A percentile compares a stretch with the other conserved stretches of the same genome.
phyloP scores from a whole-genome alignment of 331 rosid genomes.

The Cydonia oblonga region DNA sequence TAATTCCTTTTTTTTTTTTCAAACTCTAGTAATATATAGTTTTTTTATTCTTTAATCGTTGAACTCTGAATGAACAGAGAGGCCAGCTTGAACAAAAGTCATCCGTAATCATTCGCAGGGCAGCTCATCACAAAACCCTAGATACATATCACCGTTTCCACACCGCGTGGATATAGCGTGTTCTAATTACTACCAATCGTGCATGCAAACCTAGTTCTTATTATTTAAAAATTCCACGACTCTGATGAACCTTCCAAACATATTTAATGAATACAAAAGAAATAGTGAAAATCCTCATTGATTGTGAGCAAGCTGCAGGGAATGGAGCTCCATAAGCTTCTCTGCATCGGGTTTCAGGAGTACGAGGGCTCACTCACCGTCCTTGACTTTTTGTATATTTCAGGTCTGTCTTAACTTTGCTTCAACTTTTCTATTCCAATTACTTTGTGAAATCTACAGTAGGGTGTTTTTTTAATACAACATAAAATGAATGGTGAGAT shows the following conservation, averaged over 20 bases:
- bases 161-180: constrained; percentile 1
- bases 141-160: neutral
- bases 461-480: too few relatives aligned
- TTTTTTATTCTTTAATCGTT: neutral
- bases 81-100: neutral
- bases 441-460: too few relatives aligned
- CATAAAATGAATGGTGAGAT: too few relatives aligned
- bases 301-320: neutral
- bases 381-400: neutral
- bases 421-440: neutral
- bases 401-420: neutral
- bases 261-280: neutral
- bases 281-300: neutral
- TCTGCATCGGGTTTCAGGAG: too few relatives aligned
- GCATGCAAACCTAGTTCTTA: neutral
- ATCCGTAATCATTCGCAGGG: neutral
- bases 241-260: neutral
- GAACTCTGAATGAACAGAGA: neutral
- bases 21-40: neutral
- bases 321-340: neutral
- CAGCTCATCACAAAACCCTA: neutral
- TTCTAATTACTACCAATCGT: neutral
- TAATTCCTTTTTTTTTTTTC: neutral
- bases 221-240: neutral
- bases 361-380: neutral